Percentiles rank a stretch among this genome's conserved stretches.
phyloP scores from a whole-genome alignment of 257 asterid species.

The Solanum habrochaites region DNA sequence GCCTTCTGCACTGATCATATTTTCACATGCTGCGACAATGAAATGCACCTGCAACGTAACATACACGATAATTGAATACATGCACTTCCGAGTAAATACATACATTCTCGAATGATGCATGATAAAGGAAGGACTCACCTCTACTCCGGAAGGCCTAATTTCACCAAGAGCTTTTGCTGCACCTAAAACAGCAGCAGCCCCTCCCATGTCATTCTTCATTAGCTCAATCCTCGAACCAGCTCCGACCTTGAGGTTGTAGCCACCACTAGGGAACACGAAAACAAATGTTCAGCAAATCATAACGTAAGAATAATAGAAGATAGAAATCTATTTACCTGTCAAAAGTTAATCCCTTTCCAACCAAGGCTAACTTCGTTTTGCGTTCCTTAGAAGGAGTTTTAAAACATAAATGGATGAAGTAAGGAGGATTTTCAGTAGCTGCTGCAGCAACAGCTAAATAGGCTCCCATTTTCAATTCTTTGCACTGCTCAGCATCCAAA shows the following conservation, averaged over 20 bases:
- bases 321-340: slow-evolving; percentile 47
- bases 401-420: slow-evolving; percentile 85
- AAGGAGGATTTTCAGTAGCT: slow-evolving; percentile 85
- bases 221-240: slow-evolving; percentile 75
- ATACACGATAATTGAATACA: background rate
- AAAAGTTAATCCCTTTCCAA: slow-evolving; percentile 98
- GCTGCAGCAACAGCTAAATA: slow-evolving; percentile 88
- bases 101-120: background rate
- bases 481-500: slow-evolving; percentile 84
- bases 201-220: slow-evolving; percentile 98
- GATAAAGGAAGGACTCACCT: slow-evolving; percentile 25
- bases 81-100: background rate
- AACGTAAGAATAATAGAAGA: background rate
- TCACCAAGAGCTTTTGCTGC: slow-evolving; percentile 97
- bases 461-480: slow-evolving; percentile 96
- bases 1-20: slow-evolving; percentile 94
- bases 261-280: slow-evolving; percentile 48
- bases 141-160: slow-evolving; percentile 88
- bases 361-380: slow-evolving; percentile 73
- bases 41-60: slow-evolving; percentile 61
- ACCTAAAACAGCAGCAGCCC: slow-evolving; percentile 95
- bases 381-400: slow-evolving; percentile 56
- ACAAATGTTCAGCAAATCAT: background rate
- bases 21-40: slow-evolving; percentile 93
- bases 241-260: slow-evolving; percentile 96